Percentiles rank a stretch among this genome's conserved stretches.
Conservation (phyloP, 2,329 filamentous ascomycete genomes). For the Penicillium polonicum region DNA sequence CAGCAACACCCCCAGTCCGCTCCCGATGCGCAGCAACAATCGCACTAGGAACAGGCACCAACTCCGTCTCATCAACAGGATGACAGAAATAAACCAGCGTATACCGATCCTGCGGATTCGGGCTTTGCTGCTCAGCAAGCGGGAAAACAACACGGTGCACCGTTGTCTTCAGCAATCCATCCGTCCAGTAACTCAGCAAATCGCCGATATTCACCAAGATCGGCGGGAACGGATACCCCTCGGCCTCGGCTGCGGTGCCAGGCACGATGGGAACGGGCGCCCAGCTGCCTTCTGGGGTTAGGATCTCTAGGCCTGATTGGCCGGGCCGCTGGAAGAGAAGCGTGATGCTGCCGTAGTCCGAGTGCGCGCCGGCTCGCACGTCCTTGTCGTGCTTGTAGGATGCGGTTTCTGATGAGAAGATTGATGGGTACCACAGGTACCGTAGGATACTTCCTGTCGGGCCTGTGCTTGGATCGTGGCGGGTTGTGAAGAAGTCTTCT, state of each 20-base stretch:
- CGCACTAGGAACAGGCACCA: conserved; percentile 57
- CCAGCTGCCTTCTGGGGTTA: conserved; percentile 59
- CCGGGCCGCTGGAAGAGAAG: conserved; percentile 80
- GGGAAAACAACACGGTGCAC: conserved; percentile 84
- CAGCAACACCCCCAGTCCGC: conserved; percentile 17
- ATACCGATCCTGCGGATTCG: conserved; percentile 52
- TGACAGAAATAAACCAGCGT: conserved; percentile 64
- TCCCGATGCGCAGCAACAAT: conserved; percentile 47
- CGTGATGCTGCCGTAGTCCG: conserved; percentile 72
- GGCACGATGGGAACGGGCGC: conserved; percentile 67
- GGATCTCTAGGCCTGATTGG: conserved; percentile 83
- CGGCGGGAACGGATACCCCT: conserved; percentile 59
- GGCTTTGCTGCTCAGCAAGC: conserved; percentile 37
- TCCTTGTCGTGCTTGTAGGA: conserved; percentile 56
- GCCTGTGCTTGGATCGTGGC: conserved; percentile 55
- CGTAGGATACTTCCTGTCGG: conserved; percentile 62
- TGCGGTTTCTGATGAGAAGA: conserved; percentile 43
- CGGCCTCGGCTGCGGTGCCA: conserved; percentile 10
- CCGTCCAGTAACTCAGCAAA: conserved; percentile 81
- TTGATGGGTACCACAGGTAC: conserved; percentile 70
- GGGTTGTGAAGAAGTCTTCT: conserved; percentile 58
- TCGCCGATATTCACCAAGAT: conserved; percentile 73
- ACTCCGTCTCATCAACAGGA: conserved; percentile 54
- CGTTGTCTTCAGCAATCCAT: conserved; percentile 80
- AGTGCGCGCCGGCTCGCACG: conserved; percentile 86